phyloP scores from a whole-genome alignment of 2,329 filamentous ascomycete species.

The Pestalotiopsis sp. region DNA sequence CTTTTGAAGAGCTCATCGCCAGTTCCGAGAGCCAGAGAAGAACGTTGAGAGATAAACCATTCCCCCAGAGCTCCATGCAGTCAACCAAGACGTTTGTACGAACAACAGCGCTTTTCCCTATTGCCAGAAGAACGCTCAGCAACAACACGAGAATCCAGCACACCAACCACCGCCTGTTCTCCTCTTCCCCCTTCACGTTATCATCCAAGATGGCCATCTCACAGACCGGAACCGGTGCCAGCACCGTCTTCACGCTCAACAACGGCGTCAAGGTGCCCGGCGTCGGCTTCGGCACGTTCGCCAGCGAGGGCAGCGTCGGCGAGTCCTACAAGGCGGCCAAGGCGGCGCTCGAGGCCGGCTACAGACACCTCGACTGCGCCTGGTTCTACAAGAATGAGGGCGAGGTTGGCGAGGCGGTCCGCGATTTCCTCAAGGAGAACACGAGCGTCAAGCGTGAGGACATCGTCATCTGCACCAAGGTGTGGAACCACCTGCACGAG shows the following conservation, averaged over 20 bases:
- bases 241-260: slow-evolving; percentile 46
- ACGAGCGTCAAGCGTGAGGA: slow-evolving; percentile 52
- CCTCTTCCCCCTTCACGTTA: background rate
- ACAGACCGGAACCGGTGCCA: slow-evolving; percentile 13
- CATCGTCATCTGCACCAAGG: slow-evolving; percentile 66
- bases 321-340: slow-evolving; percentile 67
- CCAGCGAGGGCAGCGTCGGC: slow-evolving; percentile 64
- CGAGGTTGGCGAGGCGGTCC: slow-evolving; percentile 61
- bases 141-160: background rate
- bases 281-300: slow-evolving; percentile 68
- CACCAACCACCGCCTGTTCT: background rate
- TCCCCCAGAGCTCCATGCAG: background rate
- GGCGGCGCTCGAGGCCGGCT: slow-evolving; percentile 62
- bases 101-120: slow-evolving; percentile 13
- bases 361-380: slow-evolving; percentile 69
- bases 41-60: background rate
- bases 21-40: background rate
- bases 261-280: slow-evolving; percentile 62
- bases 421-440: slow-evolving; percentile 42
- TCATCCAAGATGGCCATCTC: slow-evolving; percentile 1
- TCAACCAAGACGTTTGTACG: slow-evolving; percentile 18
- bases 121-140: background rate
- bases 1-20: slow-evolving; percentile 11
- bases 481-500: slow-evolving; percentile 69
- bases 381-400: slow-evolving; percentile 71